Conservation (phyloP, 2,329 filamentous ascomycete genomes). For the Venturiaceae sp. region DNA sequence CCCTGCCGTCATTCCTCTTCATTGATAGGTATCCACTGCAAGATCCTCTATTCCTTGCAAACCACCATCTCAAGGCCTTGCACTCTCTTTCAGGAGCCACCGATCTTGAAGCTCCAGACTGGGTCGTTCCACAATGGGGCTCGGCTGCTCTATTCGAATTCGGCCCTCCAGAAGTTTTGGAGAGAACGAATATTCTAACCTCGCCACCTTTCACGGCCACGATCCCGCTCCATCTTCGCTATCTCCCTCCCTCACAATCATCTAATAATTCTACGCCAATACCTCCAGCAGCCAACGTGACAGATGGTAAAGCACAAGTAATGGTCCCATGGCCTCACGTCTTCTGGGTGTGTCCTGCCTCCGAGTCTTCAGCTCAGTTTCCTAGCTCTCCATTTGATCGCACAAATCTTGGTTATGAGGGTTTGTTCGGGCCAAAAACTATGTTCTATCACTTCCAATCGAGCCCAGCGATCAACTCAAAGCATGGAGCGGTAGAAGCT, state of each 20-base stretch:
- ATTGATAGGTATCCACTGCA: constrained; percentile 78
- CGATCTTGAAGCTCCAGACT: constrained; percentile 85
- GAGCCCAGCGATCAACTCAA: constrained; percentile 7
- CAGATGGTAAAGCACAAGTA: constrained; percentile 24
- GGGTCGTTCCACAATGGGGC: constrained; percentile 68
- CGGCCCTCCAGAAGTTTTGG: constrained; percentile 29
- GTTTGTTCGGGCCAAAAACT: constrained; percentile 64
- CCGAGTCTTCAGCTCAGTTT: constrained; percentile 55
- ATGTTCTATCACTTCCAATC: constrained; percentile 66
- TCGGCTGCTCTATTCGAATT: constrained; percentile 69
- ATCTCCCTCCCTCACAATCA: constrained; percentile 50
- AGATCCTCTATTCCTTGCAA: constrained; percentile 66
- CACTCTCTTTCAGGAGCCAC: constrained; percentile 64
- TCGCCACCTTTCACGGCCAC: constrained; percentile 47
- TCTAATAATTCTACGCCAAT: constrained; percentile 30
- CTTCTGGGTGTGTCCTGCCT: constrained; percentile 78
- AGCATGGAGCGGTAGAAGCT: constrained; percentile 18
- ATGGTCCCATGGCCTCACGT: constrained; percentile 71
- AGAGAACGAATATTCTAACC: constrained; percentile 17
- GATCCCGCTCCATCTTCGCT: constrained; percentile 79
- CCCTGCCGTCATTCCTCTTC: constrained; percentile 72
- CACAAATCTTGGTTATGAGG: constrained; percentile 76
- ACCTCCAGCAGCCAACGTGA: constrained; percentile 22
- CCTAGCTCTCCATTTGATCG: constrained; percentile 76
- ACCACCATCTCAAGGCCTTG: constrained; percentile 65